Evolutionary conservation across 2,329 filamentous ascomycete species (phyloP).

Genomic region (Cladorrhinum sp.): DNA sequence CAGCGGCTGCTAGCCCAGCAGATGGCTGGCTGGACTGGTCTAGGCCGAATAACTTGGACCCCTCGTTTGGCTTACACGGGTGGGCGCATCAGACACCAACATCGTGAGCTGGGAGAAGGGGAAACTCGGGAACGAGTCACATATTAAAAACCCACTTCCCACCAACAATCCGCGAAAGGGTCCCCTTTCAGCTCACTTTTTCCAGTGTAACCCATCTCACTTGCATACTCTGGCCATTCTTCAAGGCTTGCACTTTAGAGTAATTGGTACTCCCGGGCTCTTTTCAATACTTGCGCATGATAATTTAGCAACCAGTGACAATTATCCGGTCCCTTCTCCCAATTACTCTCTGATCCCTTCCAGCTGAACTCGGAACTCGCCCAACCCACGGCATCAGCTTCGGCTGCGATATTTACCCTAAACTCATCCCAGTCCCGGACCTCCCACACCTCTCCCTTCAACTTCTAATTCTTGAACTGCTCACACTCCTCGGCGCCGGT

Average conservation of each 20-base stretch:
- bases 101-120: not conserved
- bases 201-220: not conserved
- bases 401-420: constrained; percentile 1
- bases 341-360: not conserved
- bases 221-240: not conserved
- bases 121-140: not conserved
- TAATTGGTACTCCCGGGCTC: not conserved
- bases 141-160: constrained; percentile 5
- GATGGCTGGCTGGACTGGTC: not conserved
- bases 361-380: not conserved
- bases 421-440: not conserved
- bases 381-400: not conserved
- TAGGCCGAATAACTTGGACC: not conserved
- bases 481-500: not conserved
- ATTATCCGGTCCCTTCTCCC: constrained; percentile 4
- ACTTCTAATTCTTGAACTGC: not conserved
- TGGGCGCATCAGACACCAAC: not conserved
- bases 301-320: not conserved
- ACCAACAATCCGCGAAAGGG: not conserved
- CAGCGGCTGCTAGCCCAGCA: not conserved
- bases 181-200: not conserved
- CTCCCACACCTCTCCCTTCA: not conserved
- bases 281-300: not conserved
- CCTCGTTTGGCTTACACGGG: not conserved
- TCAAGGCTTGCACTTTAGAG: not conserved